phyloP scores from a whole-genome alignment of 345 rosid species.

The Eucalyptus erythrocorys region DNA sequence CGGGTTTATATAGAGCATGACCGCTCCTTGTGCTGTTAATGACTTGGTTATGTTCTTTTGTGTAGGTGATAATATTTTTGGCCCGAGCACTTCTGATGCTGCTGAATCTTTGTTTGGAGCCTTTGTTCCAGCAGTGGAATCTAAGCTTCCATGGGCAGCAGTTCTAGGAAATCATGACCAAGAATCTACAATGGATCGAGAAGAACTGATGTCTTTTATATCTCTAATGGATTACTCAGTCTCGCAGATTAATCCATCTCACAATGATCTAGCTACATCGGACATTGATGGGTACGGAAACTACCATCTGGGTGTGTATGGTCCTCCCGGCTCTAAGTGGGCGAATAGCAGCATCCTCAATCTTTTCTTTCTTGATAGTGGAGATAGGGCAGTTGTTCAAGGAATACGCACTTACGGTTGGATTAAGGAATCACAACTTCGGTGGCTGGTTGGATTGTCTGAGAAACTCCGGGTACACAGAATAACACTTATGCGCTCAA shows the following conservation, averaged over 20 bases:
- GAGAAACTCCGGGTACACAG: slow-evolving; percentile 27
- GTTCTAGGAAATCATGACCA: slow-evolving; percentile 93
- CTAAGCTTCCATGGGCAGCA: slow-evolving; percentile 88
- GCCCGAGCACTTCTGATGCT: slow-evolving; percentile 71
- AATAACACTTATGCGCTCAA: background rate
- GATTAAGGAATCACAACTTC: slow-evolving; percentile 83
- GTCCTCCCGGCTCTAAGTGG: slow-evolving; percentile 68
- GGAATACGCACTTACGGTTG: slow-evolving; percentile 76
- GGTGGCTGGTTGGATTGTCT: slow-evolving; percentile 53
- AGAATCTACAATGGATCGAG: slow-evolving; percentile 71
- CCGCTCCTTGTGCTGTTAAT: background rate
- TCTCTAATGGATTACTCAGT: slow-evolving; percentile 87
- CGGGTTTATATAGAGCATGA: background rate
- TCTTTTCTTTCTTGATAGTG: slow-evolving; percentile 85
- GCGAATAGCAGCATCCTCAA: slow-evolving; percentile 65
- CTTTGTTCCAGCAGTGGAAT: slow-evolving; percentile 61
- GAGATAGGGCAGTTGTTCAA: slow-evolving; percentile 53
- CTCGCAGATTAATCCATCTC: slow-evolving; percentile 49
- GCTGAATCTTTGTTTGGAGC: slow-evolving; percentile 76
- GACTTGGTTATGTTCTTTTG: background rate
- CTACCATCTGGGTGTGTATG: slow-evolving; percentile 43
- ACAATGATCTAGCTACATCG: background rate
- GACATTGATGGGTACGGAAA: slow-evolving; percentile 80
- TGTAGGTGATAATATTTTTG: slow-evolving; percentile 92
- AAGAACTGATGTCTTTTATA: slow-evolving; percentile 75